Conservation (phyloP, 2,329 filamentous ascomycete genomes). For the Aspergillus fischeri region DNA sequence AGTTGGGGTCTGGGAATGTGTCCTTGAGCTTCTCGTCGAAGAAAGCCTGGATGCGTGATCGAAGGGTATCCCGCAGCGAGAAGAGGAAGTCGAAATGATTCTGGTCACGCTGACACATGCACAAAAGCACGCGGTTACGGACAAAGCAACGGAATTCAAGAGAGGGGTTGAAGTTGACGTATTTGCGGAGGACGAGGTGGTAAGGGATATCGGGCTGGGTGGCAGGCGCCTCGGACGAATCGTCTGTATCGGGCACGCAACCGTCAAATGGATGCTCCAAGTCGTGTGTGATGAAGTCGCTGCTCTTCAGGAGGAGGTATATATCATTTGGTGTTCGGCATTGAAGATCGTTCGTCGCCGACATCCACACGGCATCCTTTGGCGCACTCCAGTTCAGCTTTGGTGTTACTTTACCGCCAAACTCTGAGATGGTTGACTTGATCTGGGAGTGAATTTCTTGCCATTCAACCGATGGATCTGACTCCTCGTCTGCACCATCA, state of each 20-base stretch:
- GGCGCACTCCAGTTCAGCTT: conserved; percentile 98
- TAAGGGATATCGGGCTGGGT: conserved; percentile 57
- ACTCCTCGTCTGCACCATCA: conserved; percentile 55
- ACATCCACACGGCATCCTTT: conserved; percentile 93
- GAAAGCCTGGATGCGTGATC: conserved; percentile 67
- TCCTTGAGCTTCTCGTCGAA: conserved; percentile 70
- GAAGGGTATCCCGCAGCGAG: conserved; percentile 61
- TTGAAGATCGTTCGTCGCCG: conserved; percentile 82
- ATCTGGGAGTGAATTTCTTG: conserved; percentile 72
- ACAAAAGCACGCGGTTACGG: conserved; percentile 72
- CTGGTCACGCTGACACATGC: conserved; percentile 81
- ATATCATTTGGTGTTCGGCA: conserved; percentile 86
- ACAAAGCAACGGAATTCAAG: conserved; percentile 97
- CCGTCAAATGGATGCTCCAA: conserved; percentile 89
- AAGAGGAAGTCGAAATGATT: conserved; percentile 86
- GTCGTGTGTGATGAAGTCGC: conserved; percentile 91
- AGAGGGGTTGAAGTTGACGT: conserved; percentile 81
- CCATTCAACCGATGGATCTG: conserved; percentile 55
- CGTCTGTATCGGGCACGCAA: conserved; percentile 44
- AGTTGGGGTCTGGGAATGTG: conserved; percentile 78
- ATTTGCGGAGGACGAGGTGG: conserved; percentile 80
- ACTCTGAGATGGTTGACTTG: conserved; percentile 69
- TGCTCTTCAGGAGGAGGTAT: conserved; percentile 89
- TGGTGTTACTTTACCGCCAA: conserved; percentile 81
- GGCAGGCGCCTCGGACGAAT: conserved; percentile 10